Base-by-base conservation (phyloP, 2,329 filamentous ascomycete genomes). In the Scytalidium sp. region DNA sequence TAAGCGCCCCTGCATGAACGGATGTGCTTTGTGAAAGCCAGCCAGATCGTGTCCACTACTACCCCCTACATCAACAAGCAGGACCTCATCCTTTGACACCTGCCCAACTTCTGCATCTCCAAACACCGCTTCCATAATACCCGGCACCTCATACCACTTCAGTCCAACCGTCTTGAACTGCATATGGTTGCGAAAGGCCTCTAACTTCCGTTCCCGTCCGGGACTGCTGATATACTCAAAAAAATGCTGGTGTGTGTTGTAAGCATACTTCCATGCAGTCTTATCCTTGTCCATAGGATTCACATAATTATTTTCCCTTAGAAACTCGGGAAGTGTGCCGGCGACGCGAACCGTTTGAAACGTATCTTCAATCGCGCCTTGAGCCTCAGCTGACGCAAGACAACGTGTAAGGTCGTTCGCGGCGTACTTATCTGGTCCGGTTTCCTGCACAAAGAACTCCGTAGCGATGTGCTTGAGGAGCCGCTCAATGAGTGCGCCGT, bases 31-130 rank as follows among this genome's bases (percentile, higher is more conserved):
- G 11, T 27, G 25, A 22, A 52, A 55, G 10, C 17, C 20, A 11
- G 23, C 29, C 3, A 55, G 11, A 44, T 55, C 52, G 21, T 55
- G 46, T 17, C 52, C 52, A 5, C 36, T 17, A 3, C 40, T 45
- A 15, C 52, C 50, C 4, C 52, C 52, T 17, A 52, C 43, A 39
- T 55, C 52, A 7, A 55, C 29, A 41, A 50, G 48, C 22, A 50
- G 15, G 17, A 32, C 29, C 22, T 22, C 48, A 2, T 41, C 29
- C 19, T 41, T n/a, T 13, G 25, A 29, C 25, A 8, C 25, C 25
- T 29, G 7, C 27, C 44, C 27, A 39, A 46, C 27, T 22, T 46
- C 6, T 5, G 44, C 19, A 41, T 40, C 44, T 36, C 44, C 44
- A 36, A 46, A 20, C 27, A 36, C 44, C 17, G 27, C 25, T 27